Evolutionary conservation across 2,329 filamentous ascomycete genomes (phyloP).

Genomic region (Chrysoporthe cubensis): DNA sequence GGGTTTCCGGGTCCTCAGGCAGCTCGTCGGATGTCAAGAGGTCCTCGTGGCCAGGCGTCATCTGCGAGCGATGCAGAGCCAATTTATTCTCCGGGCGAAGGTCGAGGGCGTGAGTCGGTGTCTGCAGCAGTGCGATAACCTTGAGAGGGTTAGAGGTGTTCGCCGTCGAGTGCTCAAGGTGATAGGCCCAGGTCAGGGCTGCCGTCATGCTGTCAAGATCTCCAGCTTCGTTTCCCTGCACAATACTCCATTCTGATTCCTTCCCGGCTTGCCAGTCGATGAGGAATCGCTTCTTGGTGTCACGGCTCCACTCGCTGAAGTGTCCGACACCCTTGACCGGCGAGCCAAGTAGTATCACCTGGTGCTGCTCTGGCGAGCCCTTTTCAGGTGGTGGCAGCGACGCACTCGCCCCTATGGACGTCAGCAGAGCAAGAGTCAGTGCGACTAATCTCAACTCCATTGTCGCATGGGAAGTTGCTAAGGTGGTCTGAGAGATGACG

Average conservation of each 20-base stretch:
- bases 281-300: constrained; percentile 49
- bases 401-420: not conserved
- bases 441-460: not conserved
- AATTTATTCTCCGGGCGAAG: constrained; percentile 52
- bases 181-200: constrained; percentile 52
- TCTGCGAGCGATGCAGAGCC: constrained; percentile 48
- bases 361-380: not conserved
- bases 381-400: not conserved
- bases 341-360: constrained; percentile 12
- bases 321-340: constrained; percentile 45
- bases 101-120: constrained; percentile 48
- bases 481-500: not conserved
- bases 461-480: not conserved
- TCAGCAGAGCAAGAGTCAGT: not conserved
- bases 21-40: constrained; percentile 51
- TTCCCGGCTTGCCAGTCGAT: constrained; percentile 50
- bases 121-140: constrained; percentile 51
- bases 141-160: constrained; percentile 48
- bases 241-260: constrained; percentile 48
- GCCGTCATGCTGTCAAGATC: constrained; percentile 49
- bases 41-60: constrained; percentile 50
- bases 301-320: constrained; percentile 53
- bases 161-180: constrained; percentile 47
- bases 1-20: constrained; percentile 49
- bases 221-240: constrained; percentile 50